Evolutionary conservation across 495 filamentous ascomycete genomes (phyloP), one percentile per base, ranked within the genome.

Genomic region (Hyaloscypha variabilis): DNA sequence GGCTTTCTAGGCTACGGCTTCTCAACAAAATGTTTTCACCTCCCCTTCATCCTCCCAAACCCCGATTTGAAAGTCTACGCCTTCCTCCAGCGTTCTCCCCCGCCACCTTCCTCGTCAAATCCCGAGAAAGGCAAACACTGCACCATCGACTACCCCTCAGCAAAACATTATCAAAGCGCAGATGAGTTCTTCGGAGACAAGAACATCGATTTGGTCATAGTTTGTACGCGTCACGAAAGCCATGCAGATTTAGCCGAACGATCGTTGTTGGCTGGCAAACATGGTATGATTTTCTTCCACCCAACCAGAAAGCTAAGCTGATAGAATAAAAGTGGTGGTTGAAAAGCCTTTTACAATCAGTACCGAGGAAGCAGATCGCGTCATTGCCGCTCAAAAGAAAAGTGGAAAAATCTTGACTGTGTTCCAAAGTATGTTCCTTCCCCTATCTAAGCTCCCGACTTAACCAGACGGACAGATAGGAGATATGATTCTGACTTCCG

Each of bases 301-400:
- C 2, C 8, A 19, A 5, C 29, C 3, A 10, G 2, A 10, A 14
- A n/a, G 3, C 53, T 26, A 21, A 34, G 29, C 49, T 46, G 49
- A 50, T 21, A 4, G 19, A 2, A 24, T 24, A 2, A 21, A 21
- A 77, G 88, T 93, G 13, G 82, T 93, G 25, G 86, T 91, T 53
- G 91, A 94, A 74, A 94, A 94, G 73, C 91, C 90, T 0, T 90
- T 92, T 69, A 87, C 86, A 13, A 82, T 81, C 28, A 88, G 85
- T n/a, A 79, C 77, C 31, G 73, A 79, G 60, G 88, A 92, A 76
- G 88, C 89, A 14, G 79, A 87, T 29, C 80, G 87, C 54, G 78
- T 94, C 4, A 83, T 91, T 63, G 77, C 74, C 13, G 70, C 91
- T 23, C 82, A 90, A 5, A 81, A 88, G 69, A 79, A 84, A 66